Evolutionary conservation across 805 yeast genomes (phyloP), one percentile per base, ranked within the genome.

Genomic region (Saturnispora hagleri): DNA sequence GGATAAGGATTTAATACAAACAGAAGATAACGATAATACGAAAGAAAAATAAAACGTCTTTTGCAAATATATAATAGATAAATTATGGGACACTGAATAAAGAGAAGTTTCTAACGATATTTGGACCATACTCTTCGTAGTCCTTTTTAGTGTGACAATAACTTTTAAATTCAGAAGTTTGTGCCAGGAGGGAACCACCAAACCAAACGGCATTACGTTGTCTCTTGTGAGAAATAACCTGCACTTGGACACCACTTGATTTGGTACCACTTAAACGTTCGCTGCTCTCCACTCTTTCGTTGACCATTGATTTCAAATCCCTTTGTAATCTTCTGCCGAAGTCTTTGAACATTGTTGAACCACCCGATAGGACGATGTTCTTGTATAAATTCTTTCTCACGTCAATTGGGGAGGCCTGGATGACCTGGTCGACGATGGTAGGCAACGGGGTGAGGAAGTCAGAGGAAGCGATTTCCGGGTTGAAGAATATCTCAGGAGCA

Each of bases 161-260:
- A 68, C 95, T 82, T 70, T 86, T 88, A 73, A 93, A 93, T 71
- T 93, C 99, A 22, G 95, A 82, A 10, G 99, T 93, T 73, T 91
- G 98, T 1, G 99, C 98, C 65, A 93, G 76, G 60, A 93, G 73
- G 20, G 96, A 86, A 59, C 99, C 99, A 61, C 99, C 99, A 67
- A 91, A 93, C 99, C 99, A 93, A 53, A 93, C 99, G 3, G 99
- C 99, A 64, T 93, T 89, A 68, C 97, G 81, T 74, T 93, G 99
- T 71, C 93, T 86, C 74, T 91, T 89, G 73, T 93, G 99, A 28
- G 95, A 82, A 58, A 93, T 90, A 55, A 93, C 99, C 71, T 88
- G 95, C 52, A 93, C 99, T 52, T 89, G 95, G 48, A 93, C 95
- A 67, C 99, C 99, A 31, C 95, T 85, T 26, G 95, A 83, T 65